Percentiles rank a stretch among this genome's conserved stretches.
Conservation (phyloP, 495 filamentous ascomycete species). For the Xylaria longipes region DNA sequence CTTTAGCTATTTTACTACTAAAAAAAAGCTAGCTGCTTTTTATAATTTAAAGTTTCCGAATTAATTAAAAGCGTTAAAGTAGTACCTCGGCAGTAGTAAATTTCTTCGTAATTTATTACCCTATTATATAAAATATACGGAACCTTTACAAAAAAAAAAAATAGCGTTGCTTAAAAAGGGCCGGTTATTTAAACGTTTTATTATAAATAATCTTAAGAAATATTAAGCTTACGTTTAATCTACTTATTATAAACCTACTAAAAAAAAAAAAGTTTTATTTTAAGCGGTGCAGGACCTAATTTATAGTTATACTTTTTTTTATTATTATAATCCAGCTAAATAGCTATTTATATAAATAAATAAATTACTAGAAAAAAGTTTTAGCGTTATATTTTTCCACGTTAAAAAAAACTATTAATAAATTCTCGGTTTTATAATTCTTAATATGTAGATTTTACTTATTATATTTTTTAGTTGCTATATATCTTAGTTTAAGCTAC, state of each 20-base stretch:
- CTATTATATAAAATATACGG: neutral
- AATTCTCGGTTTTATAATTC: neutral
- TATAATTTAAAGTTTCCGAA: no score
- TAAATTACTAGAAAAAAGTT: neutral
- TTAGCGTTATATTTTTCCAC: neutral
- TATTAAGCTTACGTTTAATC: no score
- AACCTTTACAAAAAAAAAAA: neutral
- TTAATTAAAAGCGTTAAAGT: neutral
- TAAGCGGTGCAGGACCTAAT: neutral
- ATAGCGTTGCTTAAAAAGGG: neutral
- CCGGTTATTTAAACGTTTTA: no score
- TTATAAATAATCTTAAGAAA: no score
- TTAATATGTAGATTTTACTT: neutral
- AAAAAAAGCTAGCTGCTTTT: no score
- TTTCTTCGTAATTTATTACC: neutral
- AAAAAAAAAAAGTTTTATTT: neutral
- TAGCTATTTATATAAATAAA: neutral
- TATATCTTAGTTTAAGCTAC: neutral
- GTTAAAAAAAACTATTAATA: neutral
- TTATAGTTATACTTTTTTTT: neutral
- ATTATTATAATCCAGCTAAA: neutral
- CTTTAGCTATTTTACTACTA: no score
- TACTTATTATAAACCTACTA: no score
- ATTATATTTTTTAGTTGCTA: neutral
- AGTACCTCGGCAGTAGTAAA: neutral